These are phyloP conservation scores for Boletus mariae DNA, from an alignment of 1,284 basidiomycete genomes.

Conservation along the genomic window DNA sequence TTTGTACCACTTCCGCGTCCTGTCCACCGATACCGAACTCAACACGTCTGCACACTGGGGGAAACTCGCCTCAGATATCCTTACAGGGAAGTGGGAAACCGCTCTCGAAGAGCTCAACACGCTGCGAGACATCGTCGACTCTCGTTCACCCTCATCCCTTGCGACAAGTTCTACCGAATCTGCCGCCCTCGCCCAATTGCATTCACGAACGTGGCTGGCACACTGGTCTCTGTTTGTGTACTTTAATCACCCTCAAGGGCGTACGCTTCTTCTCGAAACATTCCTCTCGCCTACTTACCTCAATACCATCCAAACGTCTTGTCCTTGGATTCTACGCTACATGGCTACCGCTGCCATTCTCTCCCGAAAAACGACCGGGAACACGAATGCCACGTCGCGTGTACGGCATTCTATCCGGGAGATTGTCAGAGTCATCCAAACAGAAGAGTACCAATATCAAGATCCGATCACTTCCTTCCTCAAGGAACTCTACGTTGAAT, in stretches of 20 bases:
- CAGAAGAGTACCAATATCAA: slow-evolving; percentile 91
- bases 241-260: slow-evolving; percentile 93
- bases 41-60: slow-evolving; percentile 98
- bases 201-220: slow-evolving; percentile 94
- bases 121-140: slow-evolving; percentile 88
- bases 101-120: slow-evolving; percentile 93
- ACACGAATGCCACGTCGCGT: slow-evolving; percentile 56
- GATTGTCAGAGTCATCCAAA: slow-evolving; percentile 86
- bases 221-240: slow-evolving; percentile 99
- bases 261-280: slow-evolving; percentile 92
- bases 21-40: slow-evolving; percentile 89
- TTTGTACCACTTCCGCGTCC: slow-evolving; percentile 96
- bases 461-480: slow-evolving; percentile 95
- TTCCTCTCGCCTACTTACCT: slow-evolving; percentile 96
- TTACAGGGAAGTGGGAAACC: slow-evolving; percentile 91
- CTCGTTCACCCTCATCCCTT: slow-evolving; percentile 55
- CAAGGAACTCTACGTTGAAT: slow-evolving; percentile 90
- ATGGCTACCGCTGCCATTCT: slow-evolving; percentile 91
- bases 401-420: slow-evolving; percentile 85
- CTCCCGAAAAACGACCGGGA: slow-evolving; percentile 67
- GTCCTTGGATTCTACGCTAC: slow-evolving; percentile 94
- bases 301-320: slow-evolving; percentile 96
- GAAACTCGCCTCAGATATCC: slow-evolving; percentile 94
- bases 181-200: slow-evolving; percentile 76
- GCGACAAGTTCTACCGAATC: slow-evolving; percentile 48